Evolutionary conservation across 768 basidiomycete genomes (phyloP).

Genomic region (Russula abietina): DNA sequence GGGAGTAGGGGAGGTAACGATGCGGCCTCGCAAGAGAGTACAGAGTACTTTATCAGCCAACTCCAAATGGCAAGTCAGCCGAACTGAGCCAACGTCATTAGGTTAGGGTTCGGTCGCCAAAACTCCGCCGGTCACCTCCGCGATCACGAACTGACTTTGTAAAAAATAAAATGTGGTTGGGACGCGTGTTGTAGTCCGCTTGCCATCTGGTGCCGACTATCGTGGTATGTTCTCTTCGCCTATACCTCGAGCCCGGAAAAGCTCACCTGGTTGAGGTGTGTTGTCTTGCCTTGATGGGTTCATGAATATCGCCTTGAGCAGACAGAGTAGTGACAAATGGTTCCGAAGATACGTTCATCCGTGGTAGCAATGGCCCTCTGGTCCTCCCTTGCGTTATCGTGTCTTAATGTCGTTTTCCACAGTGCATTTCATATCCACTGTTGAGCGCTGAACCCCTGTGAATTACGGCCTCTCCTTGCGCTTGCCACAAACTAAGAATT

Average conservation of each 20-base stretch:
- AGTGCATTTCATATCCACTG: conserved; percentile 58
- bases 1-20: not conserved
- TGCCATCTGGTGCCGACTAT: conserved; percentile 32
- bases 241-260: not conserved
- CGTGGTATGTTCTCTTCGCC: conserved; percentile 11
- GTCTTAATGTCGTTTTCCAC: conserved; percentile 2
- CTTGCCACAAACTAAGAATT: not conserved
- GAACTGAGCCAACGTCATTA: too few species aligned
- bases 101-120: conserved; percentile 19
- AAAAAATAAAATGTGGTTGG: conserved; percentile 95
- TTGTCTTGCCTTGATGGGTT: conserved; percentile 96
- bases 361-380: conserved; percentile 79
- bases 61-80: too few species aligned
- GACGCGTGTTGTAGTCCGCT: conserved; percentile 87
- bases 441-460: conserved; percentile 15
- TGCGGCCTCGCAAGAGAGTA: too few species aligned
- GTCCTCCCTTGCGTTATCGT: not conserved
- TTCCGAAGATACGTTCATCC: conserved; percentile 94
- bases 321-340: conserved; percentile 78
- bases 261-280: conserved; percentile 50
- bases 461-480: not conserved
- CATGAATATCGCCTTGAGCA: conserved; percentile 99
- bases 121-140: too few species aligned
- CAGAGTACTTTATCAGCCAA: not conserved
- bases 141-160: conserved; percentile 90